Percentiles rank a stretch among this genome's conserved stretches.
Conservation (phyloP, 805 yeast species). For the Nakazawaea molendinolei region DNA sequence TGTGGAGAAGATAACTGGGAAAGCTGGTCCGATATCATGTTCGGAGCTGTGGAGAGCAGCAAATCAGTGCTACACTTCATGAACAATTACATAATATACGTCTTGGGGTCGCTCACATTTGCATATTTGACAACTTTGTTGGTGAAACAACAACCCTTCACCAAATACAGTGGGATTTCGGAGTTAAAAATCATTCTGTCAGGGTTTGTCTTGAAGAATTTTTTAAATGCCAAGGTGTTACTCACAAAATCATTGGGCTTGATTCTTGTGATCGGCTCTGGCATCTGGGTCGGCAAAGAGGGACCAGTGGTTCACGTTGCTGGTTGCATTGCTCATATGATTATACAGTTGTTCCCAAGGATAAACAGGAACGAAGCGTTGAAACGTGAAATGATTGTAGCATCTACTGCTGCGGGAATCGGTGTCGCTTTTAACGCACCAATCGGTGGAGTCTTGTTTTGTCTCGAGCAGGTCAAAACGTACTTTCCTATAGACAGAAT, state of each 20-base stretch:
- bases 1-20: slow-evolving; percentile 25
- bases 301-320: slow-evolving; percentile 84
- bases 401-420: slow-evolving; percentile 80
- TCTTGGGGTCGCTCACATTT: slow-evolving; percentile 29
- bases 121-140: slow-evolving; percentile 32
- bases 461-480: slow-evolving; percentile 60
- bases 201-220: slow-evolving; percentile 51
- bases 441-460: slow-evolving; percentile 80
- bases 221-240: slow-evolving; percentile 47
- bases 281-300: slow-evolving; percentile 79
- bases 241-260: slow-evolving; percentile 51
- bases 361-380: slow-evolving; percentile 43
- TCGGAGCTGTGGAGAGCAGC: slow-evolving; percentile 21
- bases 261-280: slow-evolving; percentile 62
- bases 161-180: slow-evolving; percentile 59
- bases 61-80: slow-evolving; percentile 14
- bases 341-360: slow-evolving; percentile 28
- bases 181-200: slow-evolving; percentile 64
- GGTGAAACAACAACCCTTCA: slow-evolving; percentile 27
- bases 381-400: slow-evolving; percentile 59
- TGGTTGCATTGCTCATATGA: slow-evolving; percentile 44
- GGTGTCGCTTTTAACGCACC: slow-evolving; percentile 85
- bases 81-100: slow-evolving; percentile 29
- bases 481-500: slow-evolving; percentile 56
- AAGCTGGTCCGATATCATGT: slow-evolving; percentile 26